Evolutionary conservation across 352 stramenopile genomes (phyloP), one percentile per base, ranked within the genome.

Genomic region (Aphanomyces astaci): DNA sequence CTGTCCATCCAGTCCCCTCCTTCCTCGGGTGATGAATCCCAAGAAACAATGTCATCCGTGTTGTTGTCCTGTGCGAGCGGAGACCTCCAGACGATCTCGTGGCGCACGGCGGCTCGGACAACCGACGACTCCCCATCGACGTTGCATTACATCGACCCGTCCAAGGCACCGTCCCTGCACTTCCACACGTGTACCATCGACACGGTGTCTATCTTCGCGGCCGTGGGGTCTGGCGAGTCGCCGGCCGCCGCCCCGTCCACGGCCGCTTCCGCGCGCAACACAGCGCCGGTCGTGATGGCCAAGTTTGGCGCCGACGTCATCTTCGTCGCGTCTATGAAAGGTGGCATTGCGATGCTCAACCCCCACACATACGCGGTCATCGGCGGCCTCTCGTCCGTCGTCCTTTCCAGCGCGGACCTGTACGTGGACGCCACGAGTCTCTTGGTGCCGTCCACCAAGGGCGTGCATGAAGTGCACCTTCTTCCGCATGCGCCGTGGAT

Each of bases 391-490:
- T 67, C 88, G 17, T 69, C 74, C 4, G 76, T 88, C 27, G 56
- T 88, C 9, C 73, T 92, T 53, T 82, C 89, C 65, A 88, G 85
- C 51, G 76, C 90, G 28, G 84, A 91, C 66, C 24, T 93, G 13
- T 75, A 73, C 19, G 73, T 90, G 5, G 85, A 85, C 48, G 81
- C 88, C 59, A 84, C 73, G 0, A 78, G 75, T 5, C 46, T 93
- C 49, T 48, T 84, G 2, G 48, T 90, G 22, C 89, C 84, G 5
- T 90, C 81, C 22, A 84, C 80, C 9, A 93, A 93, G 65, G 84
- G 84, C 3, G 76, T 93, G 53, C 84, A 93, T 52, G 82, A 93
- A 52, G 88, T 82, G 40, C 62, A 71, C 1, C 70, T 78, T 51
- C 28, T 30, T 27, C 15, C 40, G 17, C 11, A 3, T 31, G 71